Evolutionary conservation across 768 basidiomycete genomes (phyloP), one percentile per base, ranked within the genome.

Genomic region (Suillus variegatus): DNA sequence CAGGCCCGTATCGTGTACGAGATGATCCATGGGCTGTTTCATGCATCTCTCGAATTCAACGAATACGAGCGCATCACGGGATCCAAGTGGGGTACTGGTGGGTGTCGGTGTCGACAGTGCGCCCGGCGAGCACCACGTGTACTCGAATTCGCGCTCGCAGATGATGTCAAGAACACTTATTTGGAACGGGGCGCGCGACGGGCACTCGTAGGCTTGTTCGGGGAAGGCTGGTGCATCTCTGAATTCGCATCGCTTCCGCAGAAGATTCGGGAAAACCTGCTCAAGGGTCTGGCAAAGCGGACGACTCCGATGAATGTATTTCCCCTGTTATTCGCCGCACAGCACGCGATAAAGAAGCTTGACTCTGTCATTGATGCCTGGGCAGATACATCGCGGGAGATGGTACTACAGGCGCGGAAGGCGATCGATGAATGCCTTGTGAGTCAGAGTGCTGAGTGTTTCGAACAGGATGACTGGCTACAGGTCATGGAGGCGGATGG

Each of bases 21-120:
- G 75, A 93, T 96, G 86, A 84, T 90, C 70, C 95, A 96, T 71
- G 94, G 95, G 2, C 86, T 96, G 49, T 94, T 91, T 77, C 93
- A 93, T 71, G 90, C 92, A 2, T 92, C 90, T 71, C 82, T 93
- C 55, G 85, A 90, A 35, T 93, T 94, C 72, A 77, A 84, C n/a
- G 88, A 89, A 66, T 94, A 94, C 73, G 92, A 94, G 68, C 79
- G 81, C 14, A 82, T 91, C 68, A 93, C 91, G 0, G 84, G 81
- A 0, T 87, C 91, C 43, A 86, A 86, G 66, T 95, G 93, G 93
- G 93, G 91, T 35, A 87, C 87, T 0, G 91, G 90, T 3, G 93
- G 93, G 1, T 95, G 94, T 74, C 83, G 89, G 47, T 97, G 95
- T 71, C 83, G 89, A 40, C 91, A 93, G 68, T 97, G 94, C 72